Percentiles rank a stretch among this genome's conserved stretches.
Evolutionary conservation across 257 asterid species (phyloP).

Genomic region (Nicotiana otophora): DNA sequence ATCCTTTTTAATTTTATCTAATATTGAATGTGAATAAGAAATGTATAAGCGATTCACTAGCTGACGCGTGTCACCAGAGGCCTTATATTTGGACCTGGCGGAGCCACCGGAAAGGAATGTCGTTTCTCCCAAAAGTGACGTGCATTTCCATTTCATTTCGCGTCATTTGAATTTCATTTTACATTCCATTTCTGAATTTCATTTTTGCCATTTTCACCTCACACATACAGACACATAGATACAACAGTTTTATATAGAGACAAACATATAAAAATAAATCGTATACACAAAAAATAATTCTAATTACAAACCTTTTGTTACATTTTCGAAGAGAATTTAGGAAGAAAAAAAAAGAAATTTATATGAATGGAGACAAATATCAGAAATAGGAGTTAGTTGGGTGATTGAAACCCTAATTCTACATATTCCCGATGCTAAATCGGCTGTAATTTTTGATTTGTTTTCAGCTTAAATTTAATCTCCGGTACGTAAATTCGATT

Average conservation of each 20-base stretch:
- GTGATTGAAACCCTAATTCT: neutral
- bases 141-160: slow-evolving; percentile 5
- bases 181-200: neutral
- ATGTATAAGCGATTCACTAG: neutral
- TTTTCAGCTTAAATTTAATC: neutral
- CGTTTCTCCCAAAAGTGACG: neutral
- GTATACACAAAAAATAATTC: neutral
- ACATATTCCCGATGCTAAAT: neutral
- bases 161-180: neutral
- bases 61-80: neutral
- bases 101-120: slow-evolving; percentile 4
- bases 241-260: neutral
- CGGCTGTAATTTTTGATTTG: neutral
- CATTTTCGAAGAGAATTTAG: neutral
- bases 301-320: neutral
- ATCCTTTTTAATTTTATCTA: no score
- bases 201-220: neutral
- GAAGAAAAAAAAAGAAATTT: neutral
- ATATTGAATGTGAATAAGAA: no score
- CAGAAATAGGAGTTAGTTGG: neutral
- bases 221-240: neutral
- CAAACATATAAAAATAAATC: neutral
- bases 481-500: neutral
- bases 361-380: slow-evolving; percentile 7
- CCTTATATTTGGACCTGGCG: neutral